Conservation (phyloP, 306 rosid genomes). For the Begonia masoniana region DNA sequence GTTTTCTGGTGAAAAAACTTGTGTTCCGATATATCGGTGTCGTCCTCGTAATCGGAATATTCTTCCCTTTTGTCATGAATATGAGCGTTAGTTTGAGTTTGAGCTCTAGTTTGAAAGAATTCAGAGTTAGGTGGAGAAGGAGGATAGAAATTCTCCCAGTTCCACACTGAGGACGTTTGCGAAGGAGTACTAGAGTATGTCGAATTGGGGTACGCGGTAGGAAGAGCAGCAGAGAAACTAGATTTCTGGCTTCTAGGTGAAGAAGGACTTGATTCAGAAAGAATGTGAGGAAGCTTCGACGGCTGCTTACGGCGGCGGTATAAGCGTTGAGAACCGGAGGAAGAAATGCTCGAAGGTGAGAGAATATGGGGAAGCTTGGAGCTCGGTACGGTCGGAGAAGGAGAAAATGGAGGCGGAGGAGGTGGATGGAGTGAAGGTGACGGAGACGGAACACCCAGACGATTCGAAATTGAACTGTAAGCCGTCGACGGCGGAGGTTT, state of each 20-base stretch:
- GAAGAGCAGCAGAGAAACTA: conserved; percentile 30
- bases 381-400: conserved; percentile 42
- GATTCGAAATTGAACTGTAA: conserved; percentile 5
- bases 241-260: conserved; percentile 50
- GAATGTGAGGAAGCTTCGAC: conserved; percentile 84
- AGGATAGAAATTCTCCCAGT: conserved; percentile 92
- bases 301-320: conserved; percentile 37
- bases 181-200: conserved; percentile 85
- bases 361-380: conserved; percentile 54
- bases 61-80: conserved; percentile 3
- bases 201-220: conserved; percentile 60
- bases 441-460: conserved; percentile 31
- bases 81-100: conserved; percentile 5
- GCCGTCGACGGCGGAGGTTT: conserved; percentile 8
- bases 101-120: conserved; percentile 33
- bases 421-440: conserved; percentile 31
- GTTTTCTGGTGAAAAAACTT: conserved; percentile 23
- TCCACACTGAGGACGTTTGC: conserved; percentile 87
- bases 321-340: conserved; percentile 8
- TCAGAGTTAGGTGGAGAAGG: conserved; percentile 95
- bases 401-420: conserved; percentile 19
- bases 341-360: conserved; percentile 27
- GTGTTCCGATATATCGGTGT: conserved; percentile 41
- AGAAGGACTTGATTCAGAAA: conserved; percentile 66
- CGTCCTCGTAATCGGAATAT: conserved; percentile 13